These are phyloP conservation scores for Sordariomycetes sp. DNA, from an alignment of 2,329 filamentous ascomycete species.

Conservation along the genomic window DNA sequence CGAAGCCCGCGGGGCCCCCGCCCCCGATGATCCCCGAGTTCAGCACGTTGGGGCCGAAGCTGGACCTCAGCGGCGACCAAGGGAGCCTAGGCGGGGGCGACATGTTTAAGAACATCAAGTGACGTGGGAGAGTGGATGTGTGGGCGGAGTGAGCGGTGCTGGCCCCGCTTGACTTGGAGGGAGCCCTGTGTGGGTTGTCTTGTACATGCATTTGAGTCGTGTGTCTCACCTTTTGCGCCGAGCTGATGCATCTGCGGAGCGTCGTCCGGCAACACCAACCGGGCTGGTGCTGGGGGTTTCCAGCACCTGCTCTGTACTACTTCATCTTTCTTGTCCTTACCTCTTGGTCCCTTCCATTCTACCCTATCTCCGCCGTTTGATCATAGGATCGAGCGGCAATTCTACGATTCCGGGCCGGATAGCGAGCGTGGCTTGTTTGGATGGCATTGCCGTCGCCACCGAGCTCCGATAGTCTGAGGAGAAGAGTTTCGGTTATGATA, in stretches of 20 bases:
- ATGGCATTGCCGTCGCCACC: neutral
- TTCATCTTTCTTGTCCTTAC: neutral
- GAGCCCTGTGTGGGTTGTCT: neutral
- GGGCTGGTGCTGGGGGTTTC: neutral
- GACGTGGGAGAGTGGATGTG: slow-evolving; percentile 6
- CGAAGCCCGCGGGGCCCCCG: slow-evolving; percentile 32
- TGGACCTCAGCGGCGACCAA: slow-evolving; percentile 26
- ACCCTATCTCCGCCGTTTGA: neutral
- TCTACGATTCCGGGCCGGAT: neutral
- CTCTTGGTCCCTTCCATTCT: neutral
- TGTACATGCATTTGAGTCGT: neutral
- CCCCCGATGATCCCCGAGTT: slow-evolving; percentile 50
- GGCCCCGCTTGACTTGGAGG: neutral
- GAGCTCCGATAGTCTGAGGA: neutral
- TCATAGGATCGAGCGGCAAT: neutral
- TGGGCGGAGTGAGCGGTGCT: neutral
- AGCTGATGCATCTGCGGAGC: neutral
- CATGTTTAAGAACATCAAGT: slow-evolving; percentile 48
- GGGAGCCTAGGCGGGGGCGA: slow-evolving; percentile 31
- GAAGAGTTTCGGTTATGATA: neutral
- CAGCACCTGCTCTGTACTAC: neutral
- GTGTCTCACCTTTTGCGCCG: neutral
- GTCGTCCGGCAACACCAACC: neutral
- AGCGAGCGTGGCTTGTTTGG: neutral
- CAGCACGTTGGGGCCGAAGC: slow-evolving; percentile 33